Percentiles rank a stretch among this genome's conserved stretches.
These are phyloP conservation scores for Colletotrichum kahawae DNA, from an alignment of 2,329 filamentous ascomycete genomes.

Conservation along the genomic window DNA sequence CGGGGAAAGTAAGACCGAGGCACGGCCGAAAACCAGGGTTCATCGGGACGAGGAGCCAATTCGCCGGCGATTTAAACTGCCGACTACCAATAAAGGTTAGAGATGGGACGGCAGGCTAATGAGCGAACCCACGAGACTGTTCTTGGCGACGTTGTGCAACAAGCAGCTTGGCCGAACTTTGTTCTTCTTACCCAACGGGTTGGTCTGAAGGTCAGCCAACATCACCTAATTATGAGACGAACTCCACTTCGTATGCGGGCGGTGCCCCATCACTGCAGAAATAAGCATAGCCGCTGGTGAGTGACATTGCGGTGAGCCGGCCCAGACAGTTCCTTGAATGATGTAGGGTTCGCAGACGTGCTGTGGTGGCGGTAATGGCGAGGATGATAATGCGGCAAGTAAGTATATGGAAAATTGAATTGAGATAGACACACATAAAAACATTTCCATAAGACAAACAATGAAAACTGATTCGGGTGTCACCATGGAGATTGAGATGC, in stretches of 20 bases:
- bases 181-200: background rate
- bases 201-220: background rate
- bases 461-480: background rate
- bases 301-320: background rate
- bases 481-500: background rate
- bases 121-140: background rate
- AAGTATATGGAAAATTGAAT: background rate
- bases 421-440: background rate
- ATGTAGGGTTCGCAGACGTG: too few species aligned
- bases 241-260: background rate
- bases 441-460: background rate
- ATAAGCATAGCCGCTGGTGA: background rate
- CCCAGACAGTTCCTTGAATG: background rate
- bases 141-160: background rate
- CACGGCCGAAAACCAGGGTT: background rate
- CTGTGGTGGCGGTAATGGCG: too few species aligned
- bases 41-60: background rate
- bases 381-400: background rate
- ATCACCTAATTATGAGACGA: background rate
- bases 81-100: background rate
- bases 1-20: constrained; percentile 7
- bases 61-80: background rate
- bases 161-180: background rate
- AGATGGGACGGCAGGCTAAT: background rate
- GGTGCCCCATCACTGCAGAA: background rate